These are phyloP conservation scores for Xylona heveae DNA, from an alignment of 495 filamentous ascomycete species.

Conservation along the genomic window DNA sequence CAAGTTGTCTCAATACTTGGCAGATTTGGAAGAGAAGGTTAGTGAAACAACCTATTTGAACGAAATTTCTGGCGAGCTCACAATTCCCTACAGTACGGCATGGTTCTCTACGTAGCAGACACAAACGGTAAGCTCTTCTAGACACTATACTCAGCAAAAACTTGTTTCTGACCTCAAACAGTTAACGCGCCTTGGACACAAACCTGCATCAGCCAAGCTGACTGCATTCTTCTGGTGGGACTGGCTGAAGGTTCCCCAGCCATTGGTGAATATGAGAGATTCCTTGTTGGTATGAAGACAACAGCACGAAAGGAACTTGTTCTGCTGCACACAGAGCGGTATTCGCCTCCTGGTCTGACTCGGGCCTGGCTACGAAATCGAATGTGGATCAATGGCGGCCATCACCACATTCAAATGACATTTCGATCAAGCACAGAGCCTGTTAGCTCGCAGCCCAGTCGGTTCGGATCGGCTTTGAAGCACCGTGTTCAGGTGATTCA, in stretches of 20 bases:
- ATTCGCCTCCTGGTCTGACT: conserved; percentile 64
- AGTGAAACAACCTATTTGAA: too few species aligned
- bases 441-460: conserved; percentile 52
- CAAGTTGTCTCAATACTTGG: conserved; percentile 87
- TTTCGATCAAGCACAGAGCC: conserved; percentile 61
- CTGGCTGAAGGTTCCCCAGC: conserved; percentile 73
- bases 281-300: conserved; percentile 90
- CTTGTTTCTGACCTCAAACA: conserved; percentile 20
- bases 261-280: conserved; percentile 91
- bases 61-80: too few species aligned
- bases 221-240: conserved; percentile 83
- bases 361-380: conserved; percentile 81
- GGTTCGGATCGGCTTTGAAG: conserved; percentile 69
- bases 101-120: conserved; percentile 89
- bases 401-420: conserved; percentile 94
- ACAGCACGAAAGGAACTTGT: conserved; percentile 90
- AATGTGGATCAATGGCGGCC: conserved; percentile 95
- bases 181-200: conserved; percentile 96
- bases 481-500: conserved; percentile 86
- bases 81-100: too few species aligned
- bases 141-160: conserved; percentile 23
- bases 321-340: conserved; percentile 79
- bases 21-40: conserved; percentile 95
- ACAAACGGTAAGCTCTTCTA: conserved; percentile 21
- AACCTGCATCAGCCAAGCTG: conserved; percentile 89